Evolutionary conservation across 169 alveolate genomes (phyloP), one percentile per base, ranked within the genome.

Genomic region (Sarcocystis neurona): DNA sequence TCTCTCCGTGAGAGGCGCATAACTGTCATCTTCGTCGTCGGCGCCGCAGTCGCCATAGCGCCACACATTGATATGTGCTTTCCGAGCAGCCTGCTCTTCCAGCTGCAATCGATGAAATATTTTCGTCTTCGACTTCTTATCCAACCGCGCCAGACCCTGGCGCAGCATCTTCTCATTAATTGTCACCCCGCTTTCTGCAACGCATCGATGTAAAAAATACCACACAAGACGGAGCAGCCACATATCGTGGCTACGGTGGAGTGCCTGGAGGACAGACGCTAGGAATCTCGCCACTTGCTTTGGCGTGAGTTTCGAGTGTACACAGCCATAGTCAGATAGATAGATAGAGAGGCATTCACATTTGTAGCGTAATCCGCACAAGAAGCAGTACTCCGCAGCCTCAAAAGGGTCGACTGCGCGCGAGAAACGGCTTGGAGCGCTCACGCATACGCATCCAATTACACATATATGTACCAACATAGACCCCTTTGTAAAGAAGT

Each of bases 1-100:
- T 18, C 60, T 50, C n/a, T 10, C n/a, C 60, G n/a, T 74, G 48
- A 82, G 79, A 8, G 79, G 5, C 0, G 89, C 84, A 50, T 10
- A 84, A 50, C 66, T 82, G 2, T 79, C 87, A 1, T 84, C 89
- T 2, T 60, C 74, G 5, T 82, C 89, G 72, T 84, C 89, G 0
- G 18, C 89, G 15, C 89, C 89, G 72, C 68, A 30, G 58, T 84
- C 89, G 47, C 89, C 89, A 48, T 84, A 66, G 18, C 89, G 5
- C 89, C 89, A 84, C 37, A 68, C 89, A 27, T 84, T 84, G 72
- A 84, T 39, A 39, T 84, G 89, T 2, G 79, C 80, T 37, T 84
- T 84, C 6, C 89, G 79, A 15, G 89, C 89, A 27, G 70, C 53
- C 44, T 84, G 68, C 48, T 84, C 89, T 39, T 84, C 89, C n/a